Evolutionary conservation across 768 basidiomycete genomes (phyloP).

Genomic region (Leccinum fibrillosum): DNA sequence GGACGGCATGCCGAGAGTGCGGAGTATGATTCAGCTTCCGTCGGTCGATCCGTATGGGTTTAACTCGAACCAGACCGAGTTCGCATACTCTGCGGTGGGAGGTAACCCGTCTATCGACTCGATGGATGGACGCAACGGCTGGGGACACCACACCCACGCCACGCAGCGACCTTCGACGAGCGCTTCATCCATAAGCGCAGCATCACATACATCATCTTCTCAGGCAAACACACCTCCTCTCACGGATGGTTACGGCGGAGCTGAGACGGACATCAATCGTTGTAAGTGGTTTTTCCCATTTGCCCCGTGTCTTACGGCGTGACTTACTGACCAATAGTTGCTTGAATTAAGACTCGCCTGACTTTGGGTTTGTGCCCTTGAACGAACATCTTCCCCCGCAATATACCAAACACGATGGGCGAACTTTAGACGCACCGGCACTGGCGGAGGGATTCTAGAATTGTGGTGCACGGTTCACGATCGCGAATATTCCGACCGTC

Average conservation of each 20-base stretch:
- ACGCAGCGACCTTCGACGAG: slow-evolving; percentile 64
- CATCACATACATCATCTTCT: slow-evolving; percentile 72
- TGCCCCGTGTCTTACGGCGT: slow-evolving; percentile 34
- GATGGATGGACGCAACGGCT: slow-evolving; percentile 40
- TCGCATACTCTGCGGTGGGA: slow-evolving; percentile 72
- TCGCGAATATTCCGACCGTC: slow-evolving; percentile 25
- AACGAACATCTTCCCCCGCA: slow-evolving; percentile 69
- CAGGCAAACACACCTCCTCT: slow-evolving; percentile 82
- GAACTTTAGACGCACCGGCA: slow-evolving; percentile 41
- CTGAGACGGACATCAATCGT: slow-evolving; percentile 76
- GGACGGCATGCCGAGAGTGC: slow-evolving; percentile 61
- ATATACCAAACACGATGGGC: slow-evolving; percentile 54
- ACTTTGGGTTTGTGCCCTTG: slow-evolving; percentile 82
- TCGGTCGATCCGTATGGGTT: slow-evolving; percentile 68
- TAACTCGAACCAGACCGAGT: slow-evolving; percentile 67
- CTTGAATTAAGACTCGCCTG: slow-evolving; percentile 62
- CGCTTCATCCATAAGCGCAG: slow-evolving; percentile 72
- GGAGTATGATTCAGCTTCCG: slow-evolving; percentile 82
- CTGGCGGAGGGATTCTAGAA: slow-evolving; percentile 29
- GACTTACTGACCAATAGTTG: slow-evolving; percentile 47
- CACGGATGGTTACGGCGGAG: slow-evolving; percentile 54
- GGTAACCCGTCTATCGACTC: slow-evolving; percentile 37
- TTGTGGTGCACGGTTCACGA: slow-evolving; percentile 26
- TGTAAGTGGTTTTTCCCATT: slow-evolving; percentile 55
- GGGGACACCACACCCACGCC: slow-evolving; percentile 35